Evolutionary conservation across 1,284 basidiomycete genomes (phyloP).

Genomic region (Veloboletus limbatus): DNA sequence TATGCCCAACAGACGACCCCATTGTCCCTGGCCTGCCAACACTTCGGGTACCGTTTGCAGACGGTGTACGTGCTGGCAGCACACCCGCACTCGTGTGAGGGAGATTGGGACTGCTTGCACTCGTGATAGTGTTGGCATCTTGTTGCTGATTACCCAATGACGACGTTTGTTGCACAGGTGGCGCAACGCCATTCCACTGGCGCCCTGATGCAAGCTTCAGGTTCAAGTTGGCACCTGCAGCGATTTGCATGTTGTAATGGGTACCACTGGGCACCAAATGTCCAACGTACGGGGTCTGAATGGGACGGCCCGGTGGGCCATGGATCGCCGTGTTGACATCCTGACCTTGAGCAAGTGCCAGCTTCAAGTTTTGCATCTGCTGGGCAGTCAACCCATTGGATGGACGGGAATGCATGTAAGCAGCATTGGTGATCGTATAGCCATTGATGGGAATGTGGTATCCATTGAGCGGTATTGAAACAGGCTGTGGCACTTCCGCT

Average conservation of each 20-base stretch:
- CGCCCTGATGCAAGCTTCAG: constrained; percentile 43
- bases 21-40: constrained; percentile 38
- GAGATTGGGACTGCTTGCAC: constrained; percentile 37
- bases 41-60: constrained; percentile 51
- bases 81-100: constrained; percentile 34
- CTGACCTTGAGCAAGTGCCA: constrained; percentile 43
- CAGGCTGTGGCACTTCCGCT: constrained; percentile 39
- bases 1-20: constrained; percentile 32
- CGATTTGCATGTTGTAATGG: constrained; percentile 38
- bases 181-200: constrained; percentile 38
- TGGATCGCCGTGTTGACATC: constrained; percentile 40
- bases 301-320: constrained; percentile 32
- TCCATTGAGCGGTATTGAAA: constrained; percentile 39
- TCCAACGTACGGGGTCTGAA: constrained; percentile 33
- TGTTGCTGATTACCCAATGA: constrained; percentile 25
- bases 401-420: constrained; percentile 33
- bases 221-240: constrained; percentile 33
- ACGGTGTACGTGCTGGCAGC: constrained; percentile 47
- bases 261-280: constrained; percentile 36
- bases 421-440: constrained; percentile 37
- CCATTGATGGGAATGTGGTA: constrained; percentile 47
- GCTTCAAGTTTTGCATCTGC: constrained; percentile 55
- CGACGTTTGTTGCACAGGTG: constrained; percentile 34
- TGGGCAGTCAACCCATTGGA: constrained; percentile 44
- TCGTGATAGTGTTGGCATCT: constrained; percentile 30